Base-by-base conservation (phyloP, 2,329 filamentous ascomycete genomes). In the Plectosphaerella plurivora region DNA sequence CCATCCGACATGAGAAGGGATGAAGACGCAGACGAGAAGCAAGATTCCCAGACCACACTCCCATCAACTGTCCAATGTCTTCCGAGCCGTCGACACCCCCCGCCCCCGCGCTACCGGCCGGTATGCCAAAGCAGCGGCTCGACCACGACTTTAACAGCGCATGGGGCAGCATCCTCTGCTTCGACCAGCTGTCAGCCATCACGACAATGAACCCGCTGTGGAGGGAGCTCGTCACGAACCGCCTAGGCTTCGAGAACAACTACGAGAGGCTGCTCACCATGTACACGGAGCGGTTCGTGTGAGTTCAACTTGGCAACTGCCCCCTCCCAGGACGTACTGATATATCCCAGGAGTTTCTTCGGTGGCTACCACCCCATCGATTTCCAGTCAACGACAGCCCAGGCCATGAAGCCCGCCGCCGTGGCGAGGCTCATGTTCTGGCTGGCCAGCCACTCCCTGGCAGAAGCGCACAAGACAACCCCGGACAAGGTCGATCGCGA, bases 101-200 rank as follows among this genome's bases (percentile, higher is more conserved):
- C 4, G 14, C 45, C 12, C 47, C 47, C 5, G 14, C 47, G 22
- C 47, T 49, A 4, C 36, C 47, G 12, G 5, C 36, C 4, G 47
- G 47, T 7, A 37, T 49, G 15, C 47, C 47, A 10, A 49, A 41
- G 47, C 47, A 49, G 25, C 35, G 47, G 10, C 49, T 63, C 0
- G 58, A 63, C 24, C 61, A 63, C 36, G 55, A 63, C 25, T 57
- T 63, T 33, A 60, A 63, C 20, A 62, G 56, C 8, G 58, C 54
- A 16, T 60, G 57, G 51, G 61, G 61, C n/a, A 57, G 55, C 45
- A 52, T 61, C 9, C 44, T 62, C 10, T 58, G 55, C 12, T 62
- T 52, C 33, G 57, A 58, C 9, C 60, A 59, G 20, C 56, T 61
- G 9, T 53, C 57, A 18, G 50, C 53, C 2, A 53, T 62, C 9